Conservation (phyloP, 2,329 filamentous ascomycete species). For the Neobulgaria alba region DNA sequence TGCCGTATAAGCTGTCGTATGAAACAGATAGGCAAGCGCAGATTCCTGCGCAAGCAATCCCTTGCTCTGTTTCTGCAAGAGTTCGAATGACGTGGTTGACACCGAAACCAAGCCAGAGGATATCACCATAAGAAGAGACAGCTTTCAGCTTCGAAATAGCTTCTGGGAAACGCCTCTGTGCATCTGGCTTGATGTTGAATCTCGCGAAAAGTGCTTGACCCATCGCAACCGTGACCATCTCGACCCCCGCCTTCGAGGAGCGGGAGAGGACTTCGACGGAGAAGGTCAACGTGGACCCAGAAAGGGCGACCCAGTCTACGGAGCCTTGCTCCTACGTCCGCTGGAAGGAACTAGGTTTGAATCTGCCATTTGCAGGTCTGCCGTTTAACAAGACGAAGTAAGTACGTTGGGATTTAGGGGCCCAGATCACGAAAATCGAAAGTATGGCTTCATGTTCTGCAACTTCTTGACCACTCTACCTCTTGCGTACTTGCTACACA, state of each 20-base stretch:
- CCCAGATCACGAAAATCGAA: too few relatives aligned
- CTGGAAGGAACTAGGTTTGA: too few relatives aligned
- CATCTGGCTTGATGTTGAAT: slow-evolving; percentile 8
- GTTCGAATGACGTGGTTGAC: slow-evolving; percentile 15
- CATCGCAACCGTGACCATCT: slow-evolving; percentile 11
- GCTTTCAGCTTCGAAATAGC: slow-evolving; percentile 5
- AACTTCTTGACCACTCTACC: too few relatives aligned
- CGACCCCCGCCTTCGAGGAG: slow-evolving; percentile 14
- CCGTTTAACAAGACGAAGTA: too few relatives aligned
- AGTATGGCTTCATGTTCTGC: too few relatives aligned
- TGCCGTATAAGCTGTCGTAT: slow-evolving; percentile 2
- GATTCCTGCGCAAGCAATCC: slow-evolving; percentile 8
- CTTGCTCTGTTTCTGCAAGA: slow-evolving; percentile 16
- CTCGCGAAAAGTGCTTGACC: slow-evolving; percentile 10
- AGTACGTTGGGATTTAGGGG: too few relatives aligned
- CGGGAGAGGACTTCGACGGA: slow-evolving; percentile 12
- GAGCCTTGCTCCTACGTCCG: slow-evolving; percentile 15
- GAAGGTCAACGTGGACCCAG: slow-evolving; percentile 9
- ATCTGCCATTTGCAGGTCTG: too few relatives aligned
- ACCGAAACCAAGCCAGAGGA: slow-evolving; percentile 21
- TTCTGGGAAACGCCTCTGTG: slow-evolving; percentile 6
- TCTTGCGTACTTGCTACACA: too few relatives aligned
- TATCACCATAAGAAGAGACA: slow-evolving; percentile 10
- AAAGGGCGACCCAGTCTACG: slow-evolving; percentile 16
- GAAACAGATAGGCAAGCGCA: slow-evolving; percentile 15